Evolutionary conservation across 2,329 filamentous ascomycete species (phyloP), one percentile per base, ranked within the genome.

Genomic region (Aspergillus texensis): DNA sequence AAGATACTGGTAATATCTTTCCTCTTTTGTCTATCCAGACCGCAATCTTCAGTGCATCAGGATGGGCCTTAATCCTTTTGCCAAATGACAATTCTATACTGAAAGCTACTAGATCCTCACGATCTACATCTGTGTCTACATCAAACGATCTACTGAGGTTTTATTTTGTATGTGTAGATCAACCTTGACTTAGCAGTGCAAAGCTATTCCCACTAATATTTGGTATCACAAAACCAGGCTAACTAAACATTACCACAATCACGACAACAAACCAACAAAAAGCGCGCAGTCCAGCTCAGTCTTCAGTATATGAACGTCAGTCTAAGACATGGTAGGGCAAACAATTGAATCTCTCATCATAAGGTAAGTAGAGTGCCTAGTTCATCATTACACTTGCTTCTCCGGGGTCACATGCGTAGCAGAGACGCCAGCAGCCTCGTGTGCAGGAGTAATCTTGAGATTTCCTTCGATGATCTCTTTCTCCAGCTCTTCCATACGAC

Each of bases 401-500:
- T 54, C 52, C 3, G 52, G 30, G 4, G 52, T 36, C 8, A 36
- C 52, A 2, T 30, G 30, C 4, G 52, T 54, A 14, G n/a, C 19
- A 10, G 52, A 11, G 1, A 54, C 30, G 4, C n/a, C 30, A 4
- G 32, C 3, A 1, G 10, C 11, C 2, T 53, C 50, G n/a, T 53
- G 28, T 6, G 8, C 14, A 3, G 30, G 30, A 3, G 16, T 28
- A 8, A 67, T 34, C 60, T 67, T 67, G 48, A 68, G 60, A n/a
- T 67, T 68, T 0, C 67, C 67, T 58, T 68, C 41, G 6, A 48
- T 63, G 19, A 68, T 68, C 36, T 68, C 67, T 30, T 46, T 26
- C 52, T 64, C 61, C 5, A 68, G 58, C 16, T 68, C 60, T 6
- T 68, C 67, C 16, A 68, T 61, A 11, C 67, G 61, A 9, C 65